Conservation (phyloP, 768 basidiomycete genomes). For the Hirschioporus abietinus region DNA sequence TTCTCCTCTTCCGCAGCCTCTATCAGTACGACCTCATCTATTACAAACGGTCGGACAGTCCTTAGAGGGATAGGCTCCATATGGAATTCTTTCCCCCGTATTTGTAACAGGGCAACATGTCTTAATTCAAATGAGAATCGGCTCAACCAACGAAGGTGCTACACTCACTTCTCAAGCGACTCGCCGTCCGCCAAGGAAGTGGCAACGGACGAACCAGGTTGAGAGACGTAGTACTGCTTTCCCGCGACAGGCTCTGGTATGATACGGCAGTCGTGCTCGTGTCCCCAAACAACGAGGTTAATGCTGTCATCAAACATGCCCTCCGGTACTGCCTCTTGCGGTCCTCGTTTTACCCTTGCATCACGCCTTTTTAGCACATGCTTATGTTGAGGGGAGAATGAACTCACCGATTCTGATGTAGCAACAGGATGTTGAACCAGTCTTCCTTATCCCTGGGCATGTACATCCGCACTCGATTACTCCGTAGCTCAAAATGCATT, state of each 20-base stretch:
- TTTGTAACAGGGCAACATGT: constrained; percentile 84
- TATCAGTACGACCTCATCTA: constrained; percentile 72
- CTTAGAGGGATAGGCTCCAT: constrained; percentile 82
- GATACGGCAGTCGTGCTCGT: constrained; percentile 97
- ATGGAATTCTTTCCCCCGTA: constrained; percentile 85
- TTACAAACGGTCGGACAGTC: constrained; percentile 91
- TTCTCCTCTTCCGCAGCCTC: constrained; percentile 75
- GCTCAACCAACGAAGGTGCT: constrained; percentile 2
- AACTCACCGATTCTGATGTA: constrained; percentile 93
- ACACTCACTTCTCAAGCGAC: constrained; percentile 75
- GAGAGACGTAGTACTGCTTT: constrained; percentile 86
- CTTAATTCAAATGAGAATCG: constrained; percentile 33
- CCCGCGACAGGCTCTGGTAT: constrained; percentile 87
- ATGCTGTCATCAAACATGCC: constrained; percentile 96
- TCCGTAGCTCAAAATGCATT: constrained; percentile 94
- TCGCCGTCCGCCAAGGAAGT: constrained; percentile 95
- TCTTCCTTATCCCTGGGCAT: constrained; percentile 87
- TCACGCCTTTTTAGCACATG: background rate
- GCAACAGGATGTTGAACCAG: constrained; percentile 91
- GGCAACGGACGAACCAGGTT: constrained; percentile 93
- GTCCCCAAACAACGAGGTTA: constrained; percentile 95
- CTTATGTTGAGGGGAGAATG: background rate
- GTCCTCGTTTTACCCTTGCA: constrained; percentile 84
- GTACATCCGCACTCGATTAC: constrained; percentile 93
- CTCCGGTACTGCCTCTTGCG: constrained; percentile 92